Evolutionary conservation across 2,329 filamentous ascomycete genomes (phyloP).

Genomic region (Cladosporium colombiae): DNA sequence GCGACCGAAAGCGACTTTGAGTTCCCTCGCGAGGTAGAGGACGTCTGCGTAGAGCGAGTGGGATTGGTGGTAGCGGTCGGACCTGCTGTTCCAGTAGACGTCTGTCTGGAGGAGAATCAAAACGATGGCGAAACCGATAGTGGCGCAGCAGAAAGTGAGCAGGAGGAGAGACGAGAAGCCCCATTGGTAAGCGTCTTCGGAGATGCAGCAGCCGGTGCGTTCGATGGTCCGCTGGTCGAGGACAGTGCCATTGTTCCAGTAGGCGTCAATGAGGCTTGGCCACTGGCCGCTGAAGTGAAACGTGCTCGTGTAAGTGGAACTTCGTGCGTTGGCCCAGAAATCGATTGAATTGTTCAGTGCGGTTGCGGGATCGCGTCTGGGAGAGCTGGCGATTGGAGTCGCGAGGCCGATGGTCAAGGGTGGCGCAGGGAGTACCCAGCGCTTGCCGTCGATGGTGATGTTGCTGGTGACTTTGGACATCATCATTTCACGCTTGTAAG

Average conservation of each 20-base stretch:
- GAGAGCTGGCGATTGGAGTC: too few species aligned
- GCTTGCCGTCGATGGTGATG: background rate
- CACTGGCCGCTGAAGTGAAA: too few species aligned
- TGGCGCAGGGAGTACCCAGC: background rate
- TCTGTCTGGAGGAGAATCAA: constrained; percentile 1
- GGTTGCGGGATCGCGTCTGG: too few species aligned
- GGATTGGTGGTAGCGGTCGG: background rate
- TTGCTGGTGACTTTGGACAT: background rate
- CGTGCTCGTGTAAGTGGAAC: background rate
- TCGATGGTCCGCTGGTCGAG: background rate
- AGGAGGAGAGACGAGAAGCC: constrained; percentile 11
- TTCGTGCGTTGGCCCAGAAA: background rate
- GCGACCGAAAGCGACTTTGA: background rate
- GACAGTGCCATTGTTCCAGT: background rate
- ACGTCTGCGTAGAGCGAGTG: constrained; percentile 1
- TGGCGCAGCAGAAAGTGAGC: constrained; percentile 5
- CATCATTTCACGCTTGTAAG: background rate
- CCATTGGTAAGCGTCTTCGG: constrained; percentile 7
- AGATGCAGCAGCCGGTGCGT: background rate
- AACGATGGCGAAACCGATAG: background rate
- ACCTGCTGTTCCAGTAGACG: constrained; percentile 10
- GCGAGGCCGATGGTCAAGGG: background rate
- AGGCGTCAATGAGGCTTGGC: background rate
- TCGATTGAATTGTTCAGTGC: background rate
- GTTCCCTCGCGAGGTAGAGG: constrained; percentile 3